These are phyloP conservation scores for Rhodotorula sp. DNA, from an alignment of 1,284 basidiomycete species.

Conservation along the genomic window DNA sequence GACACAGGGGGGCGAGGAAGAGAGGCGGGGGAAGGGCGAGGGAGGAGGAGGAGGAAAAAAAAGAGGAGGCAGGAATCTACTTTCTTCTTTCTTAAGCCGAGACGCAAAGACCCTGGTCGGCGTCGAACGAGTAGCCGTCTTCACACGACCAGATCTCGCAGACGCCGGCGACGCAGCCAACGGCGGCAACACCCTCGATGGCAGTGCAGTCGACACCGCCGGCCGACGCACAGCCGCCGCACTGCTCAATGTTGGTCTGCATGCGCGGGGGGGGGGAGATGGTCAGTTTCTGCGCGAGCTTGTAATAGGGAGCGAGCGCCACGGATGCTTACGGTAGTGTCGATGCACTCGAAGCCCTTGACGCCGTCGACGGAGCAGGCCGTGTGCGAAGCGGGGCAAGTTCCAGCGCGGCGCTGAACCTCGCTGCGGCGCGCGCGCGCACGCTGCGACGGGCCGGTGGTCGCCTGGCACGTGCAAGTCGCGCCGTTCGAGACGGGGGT, in stretches of 20 bases:
- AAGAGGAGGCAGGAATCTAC: background rate
- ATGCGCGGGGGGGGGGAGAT: too few species aligned
- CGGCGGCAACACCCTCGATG: constrained; percentile 27
- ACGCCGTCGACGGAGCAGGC: constrained; percentile 15
- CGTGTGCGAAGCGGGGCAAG: constrained; percentile 24
- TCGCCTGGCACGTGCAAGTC: background rate
- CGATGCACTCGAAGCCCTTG: constrained; percentile 32
- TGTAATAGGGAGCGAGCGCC: background rate
- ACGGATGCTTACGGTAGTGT: constrained; percentile 13
- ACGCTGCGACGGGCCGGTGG: constrained; percentile 8
- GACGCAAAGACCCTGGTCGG: background rate
- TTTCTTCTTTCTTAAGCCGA: background rate
- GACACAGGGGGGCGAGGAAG: too few species aligned
- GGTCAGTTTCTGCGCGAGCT: background rate
- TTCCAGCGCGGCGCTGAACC: constrained; percentile 5
- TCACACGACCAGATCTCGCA: constrained; percentile 22
- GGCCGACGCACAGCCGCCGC: constrained; percentile 25
- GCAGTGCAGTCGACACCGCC: constrained; percentile 42
- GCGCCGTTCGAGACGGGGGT: background rate
- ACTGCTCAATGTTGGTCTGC: constrained; percentile 27
- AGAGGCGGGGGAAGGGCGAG: too few species aligned
- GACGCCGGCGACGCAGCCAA: constrained; percentile 12
- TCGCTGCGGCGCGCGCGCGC: constrained; percentile 21
- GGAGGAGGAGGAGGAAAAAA: too few species aligned
- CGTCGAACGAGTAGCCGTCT: constrained; percentile 3